Evolutionary conservation across 768 basidiomycete genomes (phyloP).

Genomic region (Rhizopogon salebrosus): DNA sequence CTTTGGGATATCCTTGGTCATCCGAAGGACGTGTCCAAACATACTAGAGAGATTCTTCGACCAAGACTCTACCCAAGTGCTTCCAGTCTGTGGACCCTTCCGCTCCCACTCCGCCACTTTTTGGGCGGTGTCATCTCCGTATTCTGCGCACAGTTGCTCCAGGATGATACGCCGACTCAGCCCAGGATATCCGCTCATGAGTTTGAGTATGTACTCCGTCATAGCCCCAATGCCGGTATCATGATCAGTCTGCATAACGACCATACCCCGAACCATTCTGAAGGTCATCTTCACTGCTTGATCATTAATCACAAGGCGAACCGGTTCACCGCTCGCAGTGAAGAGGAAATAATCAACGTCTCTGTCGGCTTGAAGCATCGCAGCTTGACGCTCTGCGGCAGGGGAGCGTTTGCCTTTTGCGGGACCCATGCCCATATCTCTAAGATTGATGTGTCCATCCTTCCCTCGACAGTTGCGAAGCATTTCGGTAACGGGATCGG

Average conservation of each 20-base stretch:
- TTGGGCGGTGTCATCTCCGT: neutral
- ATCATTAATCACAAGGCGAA: slow-evolving; percentile 11
- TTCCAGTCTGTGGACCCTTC: neutral
- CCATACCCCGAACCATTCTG: slow-evolving; percentile 8
- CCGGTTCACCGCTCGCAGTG: slow-evolving; percentile 7
- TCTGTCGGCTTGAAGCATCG: slow-evolving; percentile 13
- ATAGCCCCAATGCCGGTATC: slow-evolving; percentile 5
- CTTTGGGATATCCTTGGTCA: too few species aligned
- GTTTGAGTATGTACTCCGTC: slow-evolving; percentile 14
- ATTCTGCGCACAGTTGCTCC: neutral
- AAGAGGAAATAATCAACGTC: slow-evolving; percentile 17
- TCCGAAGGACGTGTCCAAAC: too few species aligned
- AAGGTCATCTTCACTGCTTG: slow-evolving; percentile 7
- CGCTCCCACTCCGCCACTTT: neutral
- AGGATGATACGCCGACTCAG: slow-evolving; percentile 8
- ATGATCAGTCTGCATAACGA: neutral
- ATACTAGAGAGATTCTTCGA: neutral
- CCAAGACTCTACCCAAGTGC: neutral
- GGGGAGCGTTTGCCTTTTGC: slow-evolving; percentile 7
- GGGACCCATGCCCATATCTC: slow-evolving; percentile 5
- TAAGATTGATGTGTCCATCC: neutral
- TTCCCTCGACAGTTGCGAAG: neutral
- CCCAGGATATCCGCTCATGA: slow-evolving; percentile 10
- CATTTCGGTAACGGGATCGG: slow-evolving; percentile 2
- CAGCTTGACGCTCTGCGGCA: slow-evolving; percentile 13